phyloP scores from a whole-genome alignment of 2,329 filamentous ascomycete species.

The Xylaria hypoxylon region DNA sequence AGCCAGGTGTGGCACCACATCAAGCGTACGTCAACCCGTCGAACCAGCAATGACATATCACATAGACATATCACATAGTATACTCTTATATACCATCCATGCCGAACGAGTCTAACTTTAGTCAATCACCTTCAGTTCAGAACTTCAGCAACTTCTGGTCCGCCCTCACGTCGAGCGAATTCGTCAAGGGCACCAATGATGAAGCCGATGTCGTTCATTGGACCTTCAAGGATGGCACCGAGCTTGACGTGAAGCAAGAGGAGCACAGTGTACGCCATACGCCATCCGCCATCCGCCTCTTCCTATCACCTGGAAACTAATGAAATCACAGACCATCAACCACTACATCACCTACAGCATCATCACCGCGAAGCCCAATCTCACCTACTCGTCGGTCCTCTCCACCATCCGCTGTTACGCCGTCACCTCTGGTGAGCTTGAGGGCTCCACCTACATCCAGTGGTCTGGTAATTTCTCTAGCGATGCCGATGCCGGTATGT shows the following conservation, averaged over 20 bases:
- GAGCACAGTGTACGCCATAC: conserved; percentile 71
- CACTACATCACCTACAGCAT: conserved; percentile 81
- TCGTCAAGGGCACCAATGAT: conserved; percentile 70
- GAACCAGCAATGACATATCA: background rate
- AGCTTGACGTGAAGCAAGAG: conserved; percentile 79
- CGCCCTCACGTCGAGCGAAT: conserved; percentile 70
- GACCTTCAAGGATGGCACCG: conserved; percentile 77
- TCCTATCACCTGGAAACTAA: conserved; percentile 20
- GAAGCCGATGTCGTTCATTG: conserved; percentile 77
- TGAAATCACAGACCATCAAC: conserved; percentile 67
- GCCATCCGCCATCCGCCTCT: background rate
- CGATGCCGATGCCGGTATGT: conserved; percentile 75
- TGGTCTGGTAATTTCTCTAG: conserved; percentile 78
- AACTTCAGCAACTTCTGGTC: conserved; percentile 76
- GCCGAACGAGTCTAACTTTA: conserved; percentile 2
- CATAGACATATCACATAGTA: too few relatives aligned
- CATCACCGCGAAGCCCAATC: conserved; percentile 73
- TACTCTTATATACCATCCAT: background rate
- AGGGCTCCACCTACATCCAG: conserved; percentile 74
- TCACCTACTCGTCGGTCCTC: conserved; percentile 74
- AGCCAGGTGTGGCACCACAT: conserved; percentile 78
- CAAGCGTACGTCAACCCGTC: conserved; percentile 62
- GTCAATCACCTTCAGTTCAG: conserved; percentile 56
- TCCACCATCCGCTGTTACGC: conserved; percentile 74
- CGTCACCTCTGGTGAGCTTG: conserved; percentile 73